Evolutionary conservation across 208 protist genomes (phyloP).

Genomic region (Leishmania arabica): DNA sequence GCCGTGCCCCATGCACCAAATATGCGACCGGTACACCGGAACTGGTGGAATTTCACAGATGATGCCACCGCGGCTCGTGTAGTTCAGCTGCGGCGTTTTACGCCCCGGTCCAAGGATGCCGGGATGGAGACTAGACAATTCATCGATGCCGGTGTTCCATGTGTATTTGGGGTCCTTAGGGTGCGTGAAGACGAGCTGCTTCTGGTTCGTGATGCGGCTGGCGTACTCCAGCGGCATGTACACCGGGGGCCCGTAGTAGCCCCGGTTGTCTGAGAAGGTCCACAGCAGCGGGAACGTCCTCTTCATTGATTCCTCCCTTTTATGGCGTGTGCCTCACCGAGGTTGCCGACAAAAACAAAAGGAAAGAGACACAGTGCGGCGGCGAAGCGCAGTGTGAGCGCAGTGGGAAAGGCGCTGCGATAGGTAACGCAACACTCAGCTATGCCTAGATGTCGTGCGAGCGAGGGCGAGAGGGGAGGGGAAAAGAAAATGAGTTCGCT

Average conservation of each 20-base stretch:
- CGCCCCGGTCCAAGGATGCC: constrained; percentile 77
- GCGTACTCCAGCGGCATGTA: constrained; percentile 90
- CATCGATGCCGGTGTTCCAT: constrained; percentile 80
- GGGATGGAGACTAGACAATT: constrained; percentile 73
- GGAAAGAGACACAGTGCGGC: background rate
- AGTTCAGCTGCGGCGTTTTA: constrained; percentile 82
- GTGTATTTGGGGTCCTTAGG: constrained; percentile 87
- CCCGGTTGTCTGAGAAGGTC: constrained; percentile 79
- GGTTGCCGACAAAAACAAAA: background rate
- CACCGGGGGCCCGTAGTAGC: constrained; percentile 83
- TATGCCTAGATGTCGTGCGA: background rate
- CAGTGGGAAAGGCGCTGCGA: background rate
- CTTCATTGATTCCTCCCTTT: constrained; percentile 34
- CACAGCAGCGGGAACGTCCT: constrained; percentile 46
- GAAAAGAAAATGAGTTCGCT: background rate
- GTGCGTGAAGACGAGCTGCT: constrained; percentile 81
- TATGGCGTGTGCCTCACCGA: background rate
- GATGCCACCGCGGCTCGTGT: constrained; percentile 79
- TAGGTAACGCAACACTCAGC: background rate
- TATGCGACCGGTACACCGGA: constrained; percentile 81
- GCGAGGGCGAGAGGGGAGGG: background rate
- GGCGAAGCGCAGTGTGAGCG: background rate
- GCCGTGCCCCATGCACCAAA: constrained; percentile 89
- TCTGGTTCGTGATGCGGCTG: constrained; percentile 80
- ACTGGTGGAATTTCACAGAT: constrained; percentile 89